phyloP scores from a whole-genome alignment of 805 yeast genomes.

The Saccharomycopsis sp. region DNA sequence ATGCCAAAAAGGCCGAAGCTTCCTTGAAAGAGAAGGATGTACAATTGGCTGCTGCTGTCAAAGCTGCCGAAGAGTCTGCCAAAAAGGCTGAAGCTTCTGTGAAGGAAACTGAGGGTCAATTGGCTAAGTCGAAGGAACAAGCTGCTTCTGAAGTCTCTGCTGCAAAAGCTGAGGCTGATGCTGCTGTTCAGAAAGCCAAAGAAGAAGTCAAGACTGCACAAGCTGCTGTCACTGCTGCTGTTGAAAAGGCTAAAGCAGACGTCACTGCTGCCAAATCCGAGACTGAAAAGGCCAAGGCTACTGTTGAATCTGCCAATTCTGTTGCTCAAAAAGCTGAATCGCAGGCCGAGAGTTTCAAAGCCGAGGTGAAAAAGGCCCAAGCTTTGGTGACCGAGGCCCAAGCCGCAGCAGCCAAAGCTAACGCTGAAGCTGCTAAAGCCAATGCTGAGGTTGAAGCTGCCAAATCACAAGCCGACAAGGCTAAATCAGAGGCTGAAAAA shows the following conservation, averaged over 20 bases:
- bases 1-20: not conserved
- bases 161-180: conserved; percentile 1
- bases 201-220: not conserved
- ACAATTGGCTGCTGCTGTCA: too few species aligned
- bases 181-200: not conserved
- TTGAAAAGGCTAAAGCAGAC: not conserved
- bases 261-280: not conserved
- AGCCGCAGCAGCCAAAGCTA: too few species aligned
- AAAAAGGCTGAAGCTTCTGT: not conserved
- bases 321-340: not conserved
- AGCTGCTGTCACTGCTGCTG: not conserved
- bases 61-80: not conserved
- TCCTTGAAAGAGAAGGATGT: not conserved
- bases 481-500: too few species aligned
- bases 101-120: not conserved
- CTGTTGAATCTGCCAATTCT: too few species aligned
- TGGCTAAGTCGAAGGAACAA: conserved; percentile 1
- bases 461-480: too few species aligned
- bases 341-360: too few species aligned
- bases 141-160: not conserved
- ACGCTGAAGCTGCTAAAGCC: too few species aligned
- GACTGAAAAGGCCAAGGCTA: not conserved
- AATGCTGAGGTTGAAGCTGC: too few species aligned
- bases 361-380: too few species aligned
- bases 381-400: too few species aligned